These are phyloP conservation scores for Saccharum hybrid DNA, from an alignment of 202 grass and related monocot genomes.

Conservation along the genomic window DNA sequence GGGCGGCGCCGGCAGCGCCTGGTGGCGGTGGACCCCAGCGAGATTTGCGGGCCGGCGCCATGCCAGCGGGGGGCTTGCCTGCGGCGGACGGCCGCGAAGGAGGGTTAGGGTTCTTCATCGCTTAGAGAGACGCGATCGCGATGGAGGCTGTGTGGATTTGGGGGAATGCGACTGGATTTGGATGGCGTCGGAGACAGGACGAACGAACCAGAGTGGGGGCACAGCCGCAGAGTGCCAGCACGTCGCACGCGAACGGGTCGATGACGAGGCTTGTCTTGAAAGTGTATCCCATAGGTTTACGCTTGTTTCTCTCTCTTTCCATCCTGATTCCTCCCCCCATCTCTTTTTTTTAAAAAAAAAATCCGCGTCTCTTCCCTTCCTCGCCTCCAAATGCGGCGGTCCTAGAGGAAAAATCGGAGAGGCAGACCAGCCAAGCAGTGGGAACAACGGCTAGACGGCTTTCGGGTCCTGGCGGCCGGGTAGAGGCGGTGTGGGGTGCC, in stretches of 20 bases:
- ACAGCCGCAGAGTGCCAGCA: not conserved
- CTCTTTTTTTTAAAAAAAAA: no score
- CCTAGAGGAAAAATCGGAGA: no score
- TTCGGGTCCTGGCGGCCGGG: no score
- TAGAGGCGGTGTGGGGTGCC: no score
- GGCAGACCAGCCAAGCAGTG: no score
- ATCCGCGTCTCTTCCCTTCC: no score
- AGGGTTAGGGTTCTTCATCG: constrained; percentile 76
- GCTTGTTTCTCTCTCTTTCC: no score
- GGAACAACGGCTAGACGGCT: no score
- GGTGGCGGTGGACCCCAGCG: constrained; percentile 44
- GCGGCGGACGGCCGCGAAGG: constrained; percentile 16
- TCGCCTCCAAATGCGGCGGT: no score
- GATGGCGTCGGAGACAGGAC: constrained; percentile 16
- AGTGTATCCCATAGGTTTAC: no score
- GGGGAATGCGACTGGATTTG: not conserved
- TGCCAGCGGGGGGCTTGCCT: constrained; percentile 31
- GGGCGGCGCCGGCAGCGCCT: not conserved
- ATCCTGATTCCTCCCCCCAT: no score
- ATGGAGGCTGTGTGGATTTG: constrained; percentile 1
- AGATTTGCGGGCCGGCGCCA: constrained; percentile 50
- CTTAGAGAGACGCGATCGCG: constrained; percentile 29
- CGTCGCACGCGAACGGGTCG: not conserved
- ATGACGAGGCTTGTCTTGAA: not conserved
- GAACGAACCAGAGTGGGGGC: not conserved